Conservation (phyloP, 345 rosid species). For the Hevea brasiliensis region DNA sequence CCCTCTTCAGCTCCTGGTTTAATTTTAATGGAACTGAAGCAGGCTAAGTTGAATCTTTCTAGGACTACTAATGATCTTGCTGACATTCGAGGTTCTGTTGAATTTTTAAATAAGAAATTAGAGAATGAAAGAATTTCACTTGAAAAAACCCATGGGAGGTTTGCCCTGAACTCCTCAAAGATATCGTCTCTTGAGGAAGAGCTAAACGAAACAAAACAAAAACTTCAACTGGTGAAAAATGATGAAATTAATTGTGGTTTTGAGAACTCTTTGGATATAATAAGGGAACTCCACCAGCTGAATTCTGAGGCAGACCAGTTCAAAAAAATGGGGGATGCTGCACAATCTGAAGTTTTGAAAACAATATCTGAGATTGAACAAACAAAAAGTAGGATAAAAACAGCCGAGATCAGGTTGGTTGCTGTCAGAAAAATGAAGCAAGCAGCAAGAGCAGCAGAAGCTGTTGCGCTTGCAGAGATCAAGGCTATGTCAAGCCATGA, state of each 20-base stretch:
- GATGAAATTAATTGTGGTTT: slow-evolving; percentile 27
- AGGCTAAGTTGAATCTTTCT: slow-evolving; percentile 81
- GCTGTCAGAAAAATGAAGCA: slow-evolving; percentile 90
- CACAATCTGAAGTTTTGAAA: slow-evolving; percentile 55
- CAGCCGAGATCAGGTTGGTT: slow-evolving; percentile 64
- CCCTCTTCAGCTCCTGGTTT: slow-evolving; percentile 56
- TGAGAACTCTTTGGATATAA: slow-evolving; percentile 43
- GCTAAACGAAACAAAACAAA: slow-evolving; percentile 44
- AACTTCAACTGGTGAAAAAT: slow-evolving; percentile 46
- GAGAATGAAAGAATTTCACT: slow-evolving; percentile 72
- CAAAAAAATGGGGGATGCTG: slow-evolving; percentile 56
- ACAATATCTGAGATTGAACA: slow-evolving; percentile 67
- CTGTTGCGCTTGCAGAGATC: slow-evolving; percentile 73
- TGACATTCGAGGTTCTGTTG: slow-evolving; percentile 63
- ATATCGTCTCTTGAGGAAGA: slow-evolving; percentile 70
- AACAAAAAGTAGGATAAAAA: slow-evolving; percentile 58
- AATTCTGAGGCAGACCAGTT: slow-evolving; percentile 67
- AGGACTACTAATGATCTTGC: slow-evolving; percentile 78
- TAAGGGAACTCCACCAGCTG: slow-evolving; percentile 61
- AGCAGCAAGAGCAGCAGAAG: slow-evolving; percentile 91
- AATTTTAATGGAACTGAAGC: slow-evolving; percentile 73
- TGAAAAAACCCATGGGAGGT: slow-evolving; percentile 67
- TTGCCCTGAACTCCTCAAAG: slow-evolving; percentile 51
- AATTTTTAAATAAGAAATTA: slow-evolving; percentile 56
- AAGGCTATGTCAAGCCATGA: slow-evolving; percentile 52